phyloP scores from a whole-genome alignment of 371 early-diverging fungal species.

The Catenaria anguillulae region DNA sequence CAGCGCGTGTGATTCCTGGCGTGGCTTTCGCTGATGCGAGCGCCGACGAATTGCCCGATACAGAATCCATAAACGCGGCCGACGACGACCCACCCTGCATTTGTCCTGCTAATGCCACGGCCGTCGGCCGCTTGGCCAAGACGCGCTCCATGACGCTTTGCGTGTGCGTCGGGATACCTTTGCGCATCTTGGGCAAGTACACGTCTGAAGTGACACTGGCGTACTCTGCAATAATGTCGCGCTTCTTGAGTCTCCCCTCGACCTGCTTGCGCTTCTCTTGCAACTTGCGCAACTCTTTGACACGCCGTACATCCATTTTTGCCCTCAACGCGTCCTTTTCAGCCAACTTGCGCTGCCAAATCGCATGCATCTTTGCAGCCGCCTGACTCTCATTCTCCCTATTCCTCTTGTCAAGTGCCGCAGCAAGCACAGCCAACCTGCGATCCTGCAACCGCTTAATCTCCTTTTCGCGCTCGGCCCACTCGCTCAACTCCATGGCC shows the following conservation, averaged over 20 bases:
- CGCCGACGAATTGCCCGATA: no score
- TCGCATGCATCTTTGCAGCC: constrained; percentile 24
- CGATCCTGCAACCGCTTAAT: constrained; percentile 29
- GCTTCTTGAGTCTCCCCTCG: constrained; percentile 11
- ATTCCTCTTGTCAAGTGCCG: constrained; percentile 28
- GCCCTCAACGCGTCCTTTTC: constrained; percentile 27
- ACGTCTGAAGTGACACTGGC: constrained; percentile 26
- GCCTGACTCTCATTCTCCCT: constrained; percentile 24
- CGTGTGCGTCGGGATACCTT: constrained; percentile 16
- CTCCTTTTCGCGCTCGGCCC: constrained; percentile 36
- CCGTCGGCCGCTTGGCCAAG: neutral
- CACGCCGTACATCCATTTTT: constrained; percentile 22
- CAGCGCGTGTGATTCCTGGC: no score
- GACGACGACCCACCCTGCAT: no score
- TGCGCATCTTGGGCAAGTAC: constrained; percentile 33
- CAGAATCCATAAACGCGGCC: no score
- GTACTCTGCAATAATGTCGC: constrained; percentile 38
- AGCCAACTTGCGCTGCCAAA: constrained; percentile 33
- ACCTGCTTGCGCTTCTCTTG: constrained; percentile 23
- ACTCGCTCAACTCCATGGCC: constrained; percentile 37
- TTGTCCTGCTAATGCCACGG: no score
- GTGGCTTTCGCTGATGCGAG: no score
- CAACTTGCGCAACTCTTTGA: constrained; percentile 30
- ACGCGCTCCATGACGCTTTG: neutral
- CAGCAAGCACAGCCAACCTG: constrained; percentile 22